phyloP scores from a whole-genome alignment of 179 eudicot genomes.

The Beta lomatogona region DNA sequence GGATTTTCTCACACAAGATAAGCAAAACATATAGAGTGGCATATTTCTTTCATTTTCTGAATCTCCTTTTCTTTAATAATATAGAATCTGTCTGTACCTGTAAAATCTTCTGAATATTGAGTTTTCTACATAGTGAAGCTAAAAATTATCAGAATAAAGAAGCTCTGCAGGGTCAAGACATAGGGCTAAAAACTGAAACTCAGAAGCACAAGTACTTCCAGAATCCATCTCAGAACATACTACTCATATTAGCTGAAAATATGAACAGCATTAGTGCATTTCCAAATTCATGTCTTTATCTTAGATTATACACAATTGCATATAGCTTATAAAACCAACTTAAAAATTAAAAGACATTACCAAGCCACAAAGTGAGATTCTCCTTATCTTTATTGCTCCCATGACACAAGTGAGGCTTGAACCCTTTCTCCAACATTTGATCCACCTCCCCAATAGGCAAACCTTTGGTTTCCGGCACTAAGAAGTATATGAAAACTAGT shows the following conservation, averaged over 20 bases:
- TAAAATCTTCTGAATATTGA: background rate
- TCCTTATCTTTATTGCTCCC: background rate
- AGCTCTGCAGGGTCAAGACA: background rate
- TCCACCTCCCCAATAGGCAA: slow-evolving; percentile 55
- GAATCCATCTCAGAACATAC: background rate
- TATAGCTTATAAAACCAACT: background rate
- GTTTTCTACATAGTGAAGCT: background rate
- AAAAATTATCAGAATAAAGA: background rate
- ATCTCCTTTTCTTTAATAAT: background rate
- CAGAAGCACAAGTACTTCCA: background rate
- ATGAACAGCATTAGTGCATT: background rate
- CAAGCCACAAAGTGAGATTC: background rate
- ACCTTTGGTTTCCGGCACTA: slow-evolving; percentile 62
- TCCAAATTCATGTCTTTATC: background rate
- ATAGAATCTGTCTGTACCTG: no score
- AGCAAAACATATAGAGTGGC: background rate
- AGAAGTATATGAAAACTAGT: slow-evolving; percentile 39
- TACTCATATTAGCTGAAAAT: background rate
- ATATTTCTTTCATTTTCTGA: slow-evolving; percentile 1
- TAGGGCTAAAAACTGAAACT: background rate
- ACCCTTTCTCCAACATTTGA: slow-evolving; percentile 54
- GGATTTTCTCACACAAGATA: background rate
- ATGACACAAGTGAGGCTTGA: slow-evolving; percentile 31
- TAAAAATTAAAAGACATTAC: background rate
- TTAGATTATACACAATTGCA: background rate